Evolutionary conservation across 208 protist genomes (phyloP), one percentile per base, ranked within the genome.

Genomic region (Leishmania guyanensis): DNA sequence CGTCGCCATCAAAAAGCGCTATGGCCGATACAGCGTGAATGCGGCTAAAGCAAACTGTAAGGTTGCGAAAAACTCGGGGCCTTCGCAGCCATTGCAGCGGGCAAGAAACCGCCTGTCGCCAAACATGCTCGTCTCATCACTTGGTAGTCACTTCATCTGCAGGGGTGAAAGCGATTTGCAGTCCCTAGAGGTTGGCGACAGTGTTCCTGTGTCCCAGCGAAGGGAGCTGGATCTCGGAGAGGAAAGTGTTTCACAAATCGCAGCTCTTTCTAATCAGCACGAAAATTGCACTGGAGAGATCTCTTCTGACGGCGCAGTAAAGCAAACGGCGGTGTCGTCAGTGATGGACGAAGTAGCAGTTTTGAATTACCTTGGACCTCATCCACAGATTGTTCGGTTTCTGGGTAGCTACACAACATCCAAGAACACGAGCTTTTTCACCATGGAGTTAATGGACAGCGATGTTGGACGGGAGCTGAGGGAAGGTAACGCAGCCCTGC

Each of bases 401-500:
- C 81, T 94, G 9, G 91, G 89, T 36, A 81, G 73, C 76, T 90
- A 91, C 75, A 91, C 82, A 2, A 86, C 86, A 2, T 83, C 87
- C 22, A 87, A 75, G 10, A 81, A 80, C 36, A 80, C 89, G 0
- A 90, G 77, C 3, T 97, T 88, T 51, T 84, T 95, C 54, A 87
- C 89, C 2, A 91, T 97, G 87, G 91, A 97, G 82, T 79, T 97
- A 20, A 97, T 97, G 93, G 84, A 95, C 53, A 97, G 91, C 71
- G 91, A 95, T 79, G 84, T 95, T 33, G 89, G 81, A 14, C 81
- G 87, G 46, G 93, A 96, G 80, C 66, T 96, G 8, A 86, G 81
- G 8, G 86, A 90, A 48, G 80, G 78, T 1, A 95, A 94, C 71
- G 51, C 53, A 14, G 65, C 80, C 20, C 80, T 95, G 43, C 81